Base-by-base conservation (phyloP, 805 yeast genomes). In the Kluyveromyces nonfermentans region DNA sequence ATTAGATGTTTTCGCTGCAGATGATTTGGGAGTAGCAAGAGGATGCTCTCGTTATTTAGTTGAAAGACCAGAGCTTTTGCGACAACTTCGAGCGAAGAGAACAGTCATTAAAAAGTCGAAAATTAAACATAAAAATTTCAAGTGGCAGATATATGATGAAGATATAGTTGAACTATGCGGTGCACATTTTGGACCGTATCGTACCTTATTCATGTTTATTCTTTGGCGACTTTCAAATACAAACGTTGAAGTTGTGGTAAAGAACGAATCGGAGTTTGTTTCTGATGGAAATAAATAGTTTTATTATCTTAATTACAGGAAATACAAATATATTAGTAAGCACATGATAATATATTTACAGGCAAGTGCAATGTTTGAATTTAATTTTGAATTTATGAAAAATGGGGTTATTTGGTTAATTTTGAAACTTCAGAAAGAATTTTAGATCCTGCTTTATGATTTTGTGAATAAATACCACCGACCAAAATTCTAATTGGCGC, bases 21-120 rank as follows among this genome's bases (percentile, higher is more conserved):
- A 80, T 16, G 97, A 89, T 63, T 64, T 89, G 38, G 97, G 96
- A 1, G 75, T 89, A 2, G 87, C 89, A 28, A 68, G 95, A 49
- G 97, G 97, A 0, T 75, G 81, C 46, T 74, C 86, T 0, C 60
- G 70, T 22, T 89, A 85, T 60, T 58, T 85, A 19, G 67, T 66
- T 15, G 69, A 70, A 37, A 65, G 83, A 42, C 81, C 80, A 0
- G 70, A 71, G 4, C 46, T 80, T 12, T 52, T 74, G 7, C 54
- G 64, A 33, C 71, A 72, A 38, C 59, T 78, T 5, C 73, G 73
- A 56, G 60, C 64, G 4, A 56, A 69, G 60, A 51, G 75, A 62
- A 53, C 53, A 1, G 54, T 45, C n/a, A 52, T 57, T 12, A 60
- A 57, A 56, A 67, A 50, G 48, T 59, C 60, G 44, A 67, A 64